Evolutionary conservation across 2,329 filamentous ascomycete species (phyloP).

Genomic region (Aureobasidium leucospermi): DNA sequence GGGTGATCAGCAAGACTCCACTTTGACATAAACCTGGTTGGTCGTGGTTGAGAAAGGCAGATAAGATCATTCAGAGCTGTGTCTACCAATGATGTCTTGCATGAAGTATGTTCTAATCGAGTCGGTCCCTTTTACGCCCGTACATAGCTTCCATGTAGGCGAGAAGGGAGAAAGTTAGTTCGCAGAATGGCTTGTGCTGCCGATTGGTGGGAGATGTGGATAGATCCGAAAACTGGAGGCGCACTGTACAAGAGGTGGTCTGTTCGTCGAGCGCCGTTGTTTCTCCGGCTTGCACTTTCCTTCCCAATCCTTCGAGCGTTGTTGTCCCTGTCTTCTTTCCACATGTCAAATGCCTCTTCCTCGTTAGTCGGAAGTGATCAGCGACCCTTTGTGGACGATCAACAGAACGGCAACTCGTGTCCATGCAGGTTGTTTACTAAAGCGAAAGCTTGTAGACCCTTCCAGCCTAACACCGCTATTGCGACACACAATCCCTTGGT

Average conservation of each 20-base stretch:
- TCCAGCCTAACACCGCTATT: not conserved
- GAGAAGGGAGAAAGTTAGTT: not conserved
- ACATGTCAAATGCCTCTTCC: not conserved
- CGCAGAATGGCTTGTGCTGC: not conserved
- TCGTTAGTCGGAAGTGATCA: not conserved
- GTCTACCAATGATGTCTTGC: not conserved
- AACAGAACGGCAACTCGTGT: not conserved
- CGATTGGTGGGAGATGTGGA: not conserved
- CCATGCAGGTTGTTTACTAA: not conserved
- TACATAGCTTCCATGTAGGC: not conserved
- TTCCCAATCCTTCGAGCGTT: not conserved
- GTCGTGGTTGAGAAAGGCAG: not conserved
- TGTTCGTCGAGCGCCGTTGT: not conserved
- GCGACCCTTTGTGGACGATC: not conserved
- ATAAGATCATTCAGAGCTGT: not conserved
- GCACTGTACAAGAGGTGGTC: not conserved
- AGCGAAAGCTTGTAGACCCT: not conserved
- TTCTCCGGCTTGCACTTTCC: not conserved
- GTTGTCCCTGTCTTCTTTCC: not conserved
- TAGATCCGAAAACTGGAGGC: not conserved
- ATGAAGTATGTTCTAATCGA: not conserved
- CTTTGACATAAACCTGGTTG: not conserved
- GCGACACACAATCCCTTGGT: not conserved
- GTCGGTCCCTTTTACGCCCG: not conserved
- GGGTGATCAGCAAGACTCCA: not conserved